phyloP scores from a whole-genome alignment of 139 green algal species.

The Trebouxia sp. region DNA sequence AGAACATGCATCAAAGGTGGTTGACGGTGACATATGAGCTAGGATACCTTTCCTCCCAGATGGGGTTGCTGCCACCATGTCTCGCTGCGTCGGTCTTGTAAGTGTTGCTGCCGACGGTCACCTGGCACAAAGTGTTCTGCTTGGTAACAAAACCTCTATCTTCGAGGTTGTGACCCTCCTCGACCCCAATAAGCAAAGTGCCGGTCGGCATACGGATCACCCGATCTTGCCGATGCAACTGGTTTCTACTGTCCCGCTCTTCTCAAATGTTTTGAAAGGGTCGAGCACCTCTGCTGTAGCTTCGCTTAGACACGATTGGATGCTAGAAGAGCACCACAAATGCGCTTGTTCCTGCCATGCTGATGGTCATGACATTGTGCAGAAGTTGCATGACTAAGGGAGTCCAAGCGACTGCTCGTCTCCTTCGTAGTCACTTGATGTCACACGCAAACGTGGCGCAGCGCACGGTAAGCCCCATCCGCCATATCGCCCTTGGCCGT shows the following conservation, averaged over 20 bases:
- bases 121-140: neutral
- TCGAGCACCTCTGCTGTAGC: too few relatives aligned
- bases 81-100: conserved; percentile 5
- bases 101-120: neutral
- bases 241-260: too few relatives aligned
- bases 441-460: conserved; percentile 7
- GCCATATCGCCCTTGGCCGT: neutral
- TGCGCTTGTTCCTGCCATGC: too few relatives aligned
- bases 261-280: too few relatives aligned
- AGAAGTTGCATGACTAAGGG: neutral
- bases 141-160: neutral
- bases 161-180: neutral
- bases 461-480: neutral
- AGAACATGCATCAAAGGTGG: too few relatives aligned
- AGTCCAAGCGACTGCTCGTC: neutral
- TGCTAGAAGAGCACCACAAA: too few relatives aligned
- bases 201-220: conserved; percentile 30
- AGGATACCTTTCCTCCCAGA: conserved; percentile 17
- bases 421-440: neutral
- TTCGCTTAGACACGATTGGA: too few relatives aligned
- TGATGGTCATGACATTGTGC: too few relatives aligned
- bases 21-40: too few relatives aligned
- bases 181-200: neutral
- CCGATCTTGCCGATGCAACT: too few relatives aligned
- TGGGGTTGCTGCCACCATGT: neutral